A percentile compares a stretch with the other conserved stretches of the same genome.
Evolutionary conservation across 257 asterid genomes (phyloP).

Genomic region (Coffea eugenioides): DNA sequence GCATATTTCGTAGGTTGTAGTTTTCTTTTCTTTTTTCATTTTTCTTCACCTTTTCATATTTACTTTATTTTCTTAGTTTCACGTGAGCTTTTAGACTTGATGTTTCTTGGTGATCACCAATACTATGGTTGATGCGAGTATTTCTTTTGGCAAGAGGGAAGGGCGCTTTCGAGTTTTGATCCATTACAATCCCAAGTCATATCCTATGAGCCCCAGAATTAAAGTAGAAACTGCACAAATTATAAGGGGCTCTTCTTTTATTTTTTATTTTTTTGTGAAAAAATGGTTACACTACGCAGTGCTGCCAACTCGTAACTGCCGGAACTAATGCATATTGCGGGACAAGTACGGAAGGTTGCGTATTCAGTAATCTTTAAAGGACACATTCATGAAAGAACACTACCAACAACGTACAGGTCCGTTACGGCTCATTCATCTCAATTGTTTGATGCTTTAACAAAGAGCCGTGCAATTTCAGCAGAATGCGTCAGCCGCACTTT

Average conservation of each 20-base stretch:
- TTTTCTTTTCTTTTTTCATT: neutral
- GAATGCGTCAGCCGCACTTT: neutral
- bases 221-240: too few species aligned
- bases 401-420: neutral
- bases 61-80: neutral
- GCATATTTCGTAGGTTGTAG: conserved; percentile 6
- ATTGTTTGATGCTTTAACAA: neutral
- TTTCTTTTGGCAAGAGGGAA: too few species aligned
- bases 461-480: neutral
- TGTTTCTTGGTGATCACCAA: neutral
- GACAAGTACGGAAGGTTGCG: neutral
- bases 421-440: neutral
- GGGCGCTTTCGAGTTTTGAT: too few species aligned
- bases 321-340: neutral
- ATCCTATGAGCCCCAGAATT: neutral
- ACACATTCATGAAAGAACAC: neutral
- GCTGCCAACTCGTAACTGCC: neutral
- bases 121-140: too few species aligned
- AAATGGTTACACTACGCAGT: too few species aligned
- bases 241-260: neutral
- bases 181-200: neutral
- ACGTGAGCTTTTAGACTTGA: too few species aligned
- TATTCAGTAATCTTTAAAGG: neutral
- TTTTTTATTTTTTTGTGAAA: too few species aligned
- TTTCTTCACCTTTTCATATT: neutral